phyloP scores from a whole-genome alignment of 2,329 filamentous ascomycete species.

The Talaromyces marneffei region DNA sequence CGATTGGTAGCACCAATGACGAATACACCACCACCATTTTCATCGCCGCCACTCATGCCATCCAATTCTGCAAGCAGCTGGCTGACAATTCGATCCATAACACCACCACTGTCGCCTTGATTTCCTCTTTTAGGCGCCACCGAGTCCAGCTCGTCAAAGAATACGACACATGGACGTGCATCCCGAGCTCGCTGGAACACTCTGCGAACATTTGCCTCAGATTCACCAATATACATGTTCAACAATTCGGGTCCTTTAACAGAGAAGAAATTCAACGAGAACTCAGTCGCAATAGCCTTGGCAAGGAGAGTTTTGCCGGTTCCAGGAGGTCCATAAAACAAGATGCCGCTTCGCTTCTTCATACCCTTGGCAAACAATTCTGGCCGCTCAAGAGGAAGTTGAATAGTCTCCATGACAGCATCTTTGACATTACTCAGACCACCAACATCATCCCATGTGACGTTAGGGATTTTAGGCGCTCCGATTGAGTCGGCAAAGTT shows the following conservation, averaged over 20 bases:
- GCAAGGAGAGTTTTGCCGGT: slow-evolving; percentile 99
- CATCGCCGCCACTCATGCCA: slow-evolving; percentile 91
- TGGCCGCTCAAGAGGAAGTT: slow-evolving; percentile 81
- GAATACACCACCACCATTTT: slow-evolving; percentile 75
- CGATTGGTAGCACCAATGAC: slow-evolving; percentile 95
- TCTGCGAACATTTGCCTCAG: slow-evolving; percentile 97
- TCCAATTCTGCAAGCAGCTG: slow-evolving; percentile 92
- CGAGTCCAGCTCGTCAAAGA: slow-evolving; percentile 96
- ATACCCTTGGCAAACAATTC: slow-evolving; percentile 95
- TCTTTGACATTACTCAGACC: slow-evolving; percentile 92
- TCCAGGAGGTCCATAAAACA: slow-evolving; percentile 98
- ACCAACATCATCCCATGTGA: slow-evolving; percentile 93
- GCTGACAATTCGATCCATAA: slow-evolving; percentile 96
- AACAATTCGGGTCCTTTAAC: slow-evolving; percentile 97
- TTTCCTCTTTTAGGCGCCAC: slow-evolving; percentile 96
- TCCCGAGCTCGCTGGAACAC: slow-evolving; percentile 99
- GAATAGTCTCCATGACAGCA: slow-evolving; percentile 94
- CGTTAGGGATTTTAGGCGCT: slow-evolving; percentile 95
- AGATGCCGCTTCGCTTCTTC: slow-evolving; percentile 97
- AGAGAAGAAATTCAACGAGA: slow-evolving; percentile 98
- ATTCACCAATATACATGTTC: slow-evolving; percentile 99
- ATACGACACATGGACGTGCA: slow-evolving; percentile 94
- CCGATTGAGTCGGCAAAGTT: slow-evolving; percentile 98
- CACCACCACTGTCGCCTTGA: slow-evolving; percentile 92
- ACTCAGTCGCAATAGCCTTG: slow-evolving; percentile 98